Conservation (phyloP, 495 filamentous ascomycete genomes). For the Friedmanniomyces endolithicus region DNA sequence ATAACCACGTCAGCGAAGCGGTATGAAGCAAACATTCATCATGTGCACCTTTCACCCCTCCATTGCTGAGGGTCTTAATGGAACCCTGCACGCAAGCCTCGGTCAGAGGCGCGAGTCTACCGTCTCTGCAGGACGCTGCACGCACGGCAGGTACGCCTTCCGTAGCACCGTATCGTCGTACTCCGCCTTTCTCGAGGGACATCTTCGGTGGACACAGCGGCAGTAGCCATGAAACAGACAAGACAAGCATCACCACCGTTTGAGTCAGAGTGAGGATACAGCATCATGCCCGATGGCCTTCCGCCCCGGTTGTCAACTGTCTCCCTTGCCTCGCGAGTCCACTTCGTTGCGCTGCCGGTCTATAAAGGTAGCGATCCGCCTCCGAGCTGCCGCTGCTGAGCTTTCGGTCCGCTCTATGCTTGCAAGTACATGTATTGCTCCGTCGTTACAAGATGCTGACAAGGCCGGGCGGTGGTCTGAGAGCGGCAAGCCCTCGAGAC, state of each 20-base stretch:
- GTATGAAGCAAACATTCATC: not conserved
- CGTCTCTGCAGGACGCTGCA: not conserved
- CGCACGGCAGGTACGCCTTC: slow-evolving; percentile 6
- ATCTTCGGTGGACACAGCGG: not conserved
- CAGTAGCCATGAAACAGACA: not conserved
- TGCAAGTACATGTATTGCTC: not conserved
- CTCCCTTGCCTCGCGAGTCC: not conserved
- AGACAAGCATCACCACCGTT: not conserved
- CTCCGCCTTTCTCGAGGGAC: not conserved
- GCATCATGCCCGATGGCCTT: not conserved
- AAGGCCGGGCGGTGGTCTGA: slow-evolving; percentile 1
- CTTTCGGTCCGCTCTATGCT: not conserved
- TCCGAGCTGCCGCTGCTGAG: not conserved
- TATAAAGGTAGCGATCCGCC: not conserved
- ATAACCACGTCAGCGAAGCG: too few relatives aligned
- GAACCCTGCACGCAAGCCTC: not conserved
- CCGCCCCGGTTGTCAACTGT: slow-evolving; percentile 5
- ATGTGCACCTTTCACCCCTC: not conserved
- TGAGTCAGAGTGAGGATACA: slow-evolving; percentile 1
- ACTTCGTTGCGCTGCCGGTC: not conserved
- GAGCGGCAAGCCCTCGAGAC: not conserved
- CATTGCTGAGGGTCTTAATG: not conserved
- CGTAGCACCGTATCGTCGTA: slow-evolving; percentile 4
- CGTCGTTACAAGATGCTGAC: not conserved
- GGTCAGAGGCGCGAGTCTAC: not conserved